These are phyloP conservation scores for Neurospora cerealis DNA, from an alignment of 495 filamentous ascomycete genomes.

Conservation along the genomic window DNA sequence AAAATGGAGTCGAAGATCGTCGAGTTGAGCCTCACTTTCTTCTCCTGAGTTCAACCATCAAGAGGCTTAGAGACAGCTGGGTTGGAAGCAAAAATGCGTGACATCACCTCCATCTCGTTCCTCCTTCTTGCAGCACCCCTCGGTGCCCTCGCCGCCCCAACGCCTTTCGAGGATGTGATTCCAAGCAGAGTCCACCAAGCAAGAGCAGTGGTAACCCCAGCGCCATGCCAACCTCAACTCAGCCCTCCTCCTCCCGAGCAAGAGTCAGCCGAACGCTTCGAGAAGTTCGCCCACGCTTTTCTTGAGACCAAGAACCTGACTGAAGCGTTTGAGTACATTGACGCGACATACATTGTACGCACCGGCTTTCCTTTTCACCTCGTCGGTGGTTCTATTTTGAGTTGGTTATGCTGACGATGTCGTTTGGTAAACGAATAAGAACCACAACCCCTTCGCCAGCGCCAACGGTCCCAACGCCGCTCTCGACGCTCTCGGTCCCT, in stretches of 20 bases:
- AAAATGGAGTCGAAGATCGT: neutral
- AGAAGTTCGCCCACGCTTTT: conserved; percentile 26
- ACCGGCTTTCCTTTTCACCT: neutral
- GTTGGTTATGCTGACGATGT: neutral
- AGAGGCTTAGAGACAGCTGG: neutral
- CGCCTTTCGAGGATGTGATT: neutral
- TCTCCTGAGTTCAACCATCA: neutral
- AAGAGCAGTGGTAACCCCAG: conserved; percentile 8
- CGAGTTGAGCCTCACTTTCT: neutral
- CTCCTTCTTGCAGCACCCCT: neutral
- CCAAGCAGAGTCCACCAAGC: neutral
- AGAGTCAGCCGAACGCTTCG: conserved; percentile 15
- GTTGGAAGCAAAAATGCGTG: neutral
- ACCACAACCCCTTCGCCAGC: conserved; percentile 1
- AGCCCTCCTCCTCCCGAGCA: conserved; percentile 12
- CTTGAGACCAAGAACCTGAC: conserved; percentile 23
- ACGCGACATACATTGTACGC: conserved; percentile 17
- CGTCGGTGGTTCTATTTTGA: neutral
- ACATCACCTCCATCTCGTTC: neutral
- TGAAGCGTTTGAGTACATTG: conserved; percentile 24
- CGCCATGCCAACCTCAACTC: conserved; percentile 8
- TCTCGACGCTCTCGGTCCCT: conserved; percentile 4
- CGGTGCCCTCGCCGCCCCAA: neutral
- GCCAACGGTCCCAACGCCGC: neutral
- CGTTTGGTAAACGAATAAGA: neutral